Evolutionary conservation across 306 rosid genomes (phyloP).

Genomic region (Parietaria judaica): DNA sequence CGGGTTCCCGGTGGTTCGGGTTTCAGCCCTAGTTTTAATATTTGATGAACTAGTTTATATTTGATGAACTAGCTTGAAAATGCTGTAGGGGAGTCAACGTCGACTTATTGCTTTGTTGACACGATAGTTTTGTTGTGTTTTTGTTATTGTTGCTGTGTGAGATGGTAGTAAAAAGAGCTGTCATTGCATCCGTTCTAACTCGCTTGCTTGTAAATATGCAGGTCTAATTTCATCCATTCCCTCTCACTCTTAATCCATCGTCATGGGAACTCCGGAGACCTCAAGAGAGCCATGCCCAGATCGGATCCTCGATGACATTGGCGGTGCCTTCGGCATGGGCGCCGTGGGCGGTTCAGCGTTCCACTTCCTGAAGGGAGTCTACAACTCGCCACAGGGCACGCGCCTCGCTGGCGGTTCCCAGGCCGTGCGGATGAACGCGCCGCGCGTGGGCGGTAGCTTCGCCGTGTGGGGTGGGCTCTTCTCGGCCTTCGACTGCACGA

Average conservation of each 20-base stretch:
- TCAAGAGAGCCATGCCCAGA: conserved; percentile 86
- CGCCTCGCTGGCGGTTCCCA: conserved; percentile 64
- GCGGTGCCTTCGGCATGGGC: conserved; percentile 97
- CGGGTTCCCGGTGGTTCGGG: too few species aligned
- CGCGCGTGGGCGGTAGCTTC: conserved; percentile 75
- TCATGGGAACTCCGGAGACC: conserved; percentile 82
- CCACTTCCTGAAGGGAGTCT: conserved; percentile 69
- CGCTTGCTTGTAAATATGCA: too few species aligned
- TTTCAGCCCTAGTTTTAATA: too few species aligned
- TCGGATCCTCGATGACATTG: conserved; percentile 72
- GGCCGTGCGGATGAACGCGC: conserved; percentile 80
- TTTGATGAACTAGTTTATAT: too few species aligned
- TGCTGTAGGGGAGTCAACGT: too few species aligned
- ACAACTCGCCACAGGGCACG: conserved; percentile 63
- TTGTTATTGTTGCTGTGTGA: too few species aligned
- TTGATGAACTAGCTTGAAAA: too few species aligned
- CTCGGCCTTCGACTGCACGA: conserved; percentile 74
- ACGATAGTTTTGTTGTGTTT: too few species aligned
- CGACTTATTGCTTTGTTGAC: too few species aligned
- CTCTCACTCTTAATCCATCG: background rate
- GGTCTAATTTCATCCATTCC: background rate
- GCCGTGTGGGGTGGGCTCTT: conserved; percentile 91
- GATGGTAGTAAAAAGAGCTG: too few species aligned
- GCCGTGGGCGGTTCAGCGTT: conserved; percentile 83
- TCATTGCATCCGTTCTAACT: too few species aligned